phyloP scores from a whole-genome alignment of 345 rosid species.

The Euphorbia pulcherrima region DNA sequence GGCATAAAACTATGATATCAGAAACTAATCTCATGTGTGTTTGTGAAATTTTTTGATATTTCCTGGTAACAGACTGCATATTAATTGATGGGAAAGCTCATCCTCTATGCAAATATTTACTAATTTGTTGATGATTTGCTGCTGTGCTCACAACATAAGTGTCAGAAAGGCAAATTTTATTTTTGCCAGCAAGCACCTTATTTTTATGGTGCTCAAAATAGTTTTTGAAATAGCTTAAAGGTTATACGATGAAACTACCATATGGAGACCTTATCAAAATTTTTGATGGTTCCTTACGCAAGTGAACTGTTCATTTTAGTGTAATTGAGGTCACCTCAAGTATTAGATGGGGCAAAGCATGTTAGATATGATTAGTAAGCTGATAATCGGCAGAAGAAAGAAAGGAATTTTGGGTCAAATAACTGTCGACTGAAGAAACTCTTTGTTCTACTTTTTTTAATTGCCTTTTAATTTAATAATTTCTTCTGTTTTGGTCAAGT shows the following conservation, averaged over 20 bases:
- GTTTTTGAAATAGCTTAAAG: neutral
- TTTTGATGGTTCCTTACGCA: neutral
- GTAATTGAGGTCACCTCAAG: neutral
- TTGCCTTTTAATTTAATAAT: too few relatives aligned
- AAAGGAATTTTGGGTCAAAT: neutral
- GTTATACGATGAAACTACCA: neutral
- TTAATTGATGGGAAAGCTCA: neutral
- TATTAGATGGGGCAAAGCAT: neutral
- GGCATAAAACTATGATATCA: neutral
- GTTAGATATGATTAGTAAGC: neutral
- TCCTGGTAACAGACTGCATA: neutral
- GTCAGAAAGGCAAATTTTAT: constrained; percentile 2
- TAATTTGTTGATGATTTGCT: neutral
- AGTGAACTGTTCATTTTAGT: neutral
- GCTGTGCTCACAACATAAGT: neutral
- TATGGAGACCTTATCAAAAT: too few relatives aligned
- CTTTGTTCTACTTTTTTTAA: neutral
- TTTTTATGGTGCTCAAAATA: neutral
- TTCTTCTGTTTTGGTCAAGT: neutral
- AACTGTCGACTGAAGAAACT: neutral
- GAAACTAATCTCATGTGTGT: constrained; percentile 1
- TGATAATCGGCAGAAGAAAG: neutral
- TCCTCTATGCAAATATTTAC: neutral
- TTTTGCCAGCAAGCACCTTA: neutral
- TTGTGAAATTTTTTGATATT: neutral